Evolutionary conservation across 2,329 filamentous ascomycete genomes (phyloP), one percentile per base, ranked within the genome.

Genomic region (Ophiosphaerella herpotricha): DNA sequence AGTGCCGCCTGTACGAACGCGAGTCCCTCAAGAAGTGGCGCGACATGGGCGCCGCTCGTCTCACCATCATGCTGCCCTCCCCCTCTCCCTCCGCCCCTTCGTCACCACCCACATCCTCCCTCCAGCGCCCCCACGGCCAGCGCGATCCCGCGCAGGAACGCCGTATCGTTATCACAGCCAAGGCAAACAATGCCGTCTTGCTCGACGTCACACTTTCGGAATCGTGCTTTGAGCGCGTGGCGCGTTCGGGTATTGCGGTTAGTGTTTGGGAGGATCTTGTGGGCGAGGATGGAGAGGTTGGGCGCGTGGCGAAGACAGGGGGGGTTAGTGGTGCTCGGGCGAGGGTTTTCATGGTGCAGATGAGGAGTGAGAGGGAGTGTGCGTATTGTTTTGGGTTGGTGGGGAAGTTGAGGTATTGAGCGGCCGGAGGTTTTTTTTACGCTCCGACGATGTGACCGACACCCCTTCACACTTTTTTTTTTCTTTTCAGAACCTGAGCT

Each of bases 131-230:
- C 5, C 73, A 74, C 5, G 74, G 74, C 7, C 64, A 66, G 18
- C 71, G 75, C 13, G 54, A 73, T 50, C 62, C 61, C 73, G 56
- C 79, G 76, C 88, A 67, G 56, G 89, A 96, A 76, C 97, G 97
- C 77, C 86, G 93, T 7, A 85, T 99, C 50, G 79, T 96, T 13
- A 86, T 97, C 21, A 84, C 83, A 4, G 86, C 85, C 5, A 87
- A 90, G 65, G 86, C 85, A 1, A 84, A 85, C 55, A 83, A 84
- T 18, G 79, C 86, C 53, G 80, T 87, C 1, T 74, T 96, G 32
- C 80, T 97, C 0, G 93, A 97, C 71, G 90, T 90, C 1, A 91
- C 91, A 40, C 78, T 97, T 1, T 88, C 88, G 9, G 91, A 91
- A 68, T 89, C 85, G 48, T 92, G 89, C 66, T 95, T 96, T 74